Percentiles rank a stretch among this genome's conserved stretches.
Conservation (phyloP, 495 filamentous ascomycete species). For the Lasiosphaeria hispida region DNA sequence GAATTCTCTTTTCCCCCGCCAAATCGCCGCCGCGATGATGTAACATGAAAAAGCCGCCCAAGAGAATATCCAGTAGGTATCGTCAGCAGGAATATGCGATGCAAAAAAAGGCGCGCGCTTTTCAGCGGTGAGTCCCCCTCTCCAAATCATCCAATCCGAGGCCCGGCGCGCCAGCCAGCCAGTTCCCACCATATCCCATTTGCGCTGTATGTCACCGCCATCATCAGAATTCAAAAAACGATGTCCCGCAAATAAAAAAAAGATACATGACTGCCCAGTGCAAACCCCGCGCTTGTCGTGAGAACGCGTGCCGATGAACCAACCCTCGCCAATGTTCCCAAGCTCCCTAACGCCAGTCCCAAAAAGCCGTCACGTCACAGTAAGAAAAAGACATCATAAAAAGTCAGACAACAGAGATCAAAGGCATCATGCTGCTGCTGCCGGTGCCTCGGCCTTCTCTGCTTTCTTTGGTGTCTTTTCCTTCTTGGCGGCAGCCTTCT, state of each 20-base stretch:
- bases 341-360: conserved; percentile 22
- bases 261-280: conserved; percentile 4
- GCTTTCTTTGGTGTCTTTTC: conserved; percentile 62
- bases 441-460: conserved; percentile 38
- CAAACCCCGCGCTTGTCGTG: conserved; percentile 9
- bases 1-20: neutral
- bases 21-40: neutral
- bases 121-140: neutral
- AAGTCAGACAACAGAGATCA: conserved; percentile 3
- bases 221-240: neutral
- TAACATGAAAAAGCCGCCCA: neutral
- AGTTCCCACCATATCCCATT: neutral
- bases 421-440: conserved; percentile 24
- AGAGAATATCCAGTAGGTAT: conserved; percentile 2
- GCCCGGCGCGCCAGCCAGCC: neutral
- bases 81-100: conserved; percentile 9
- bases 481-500: conserved; percentile 68
- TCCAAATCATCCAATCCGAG: neutral
- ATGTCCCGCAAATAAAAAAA: neutral
- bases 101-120: conserved; percentile 8
- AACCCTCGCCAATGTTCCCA: conserved; percentile 8
- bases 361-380: conserved; percentile 22
- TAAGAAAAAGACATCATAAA: conserved; percentile 19
- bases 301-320: conserved; percentile 12
- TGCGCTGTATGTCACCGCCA: neutral